Evolutionary conservation across 805 yeast species (phyloP).

Genomic region (Ogataea dorogensis): DNA sequence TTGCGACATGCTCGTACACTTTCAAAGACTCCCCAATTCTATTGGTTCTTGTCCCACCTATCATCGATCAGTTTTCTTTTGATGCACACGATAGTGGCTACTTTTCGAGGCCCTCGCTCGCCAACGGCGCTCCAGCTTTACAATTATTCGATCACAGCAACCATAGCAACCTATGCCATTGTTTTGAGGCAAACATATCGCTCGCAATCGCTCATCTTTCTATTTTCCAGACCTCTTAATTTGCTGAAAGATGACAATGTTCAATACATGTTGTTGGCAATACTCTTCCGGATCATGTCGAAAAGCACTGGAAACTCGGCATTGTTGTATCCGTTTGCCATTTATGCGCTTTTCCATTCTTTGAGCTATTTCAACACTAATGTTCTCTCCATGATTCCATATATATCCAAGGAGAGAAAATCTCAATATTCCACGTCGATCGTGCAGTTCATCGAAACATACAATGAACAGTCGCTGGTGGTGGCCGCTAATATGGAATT

Average conservation of each 20-base stretch:
- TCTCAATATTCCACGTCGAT: slow-evolving; percentile 32
- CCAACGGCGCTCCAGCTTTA: slow-evolving; percentile 37
- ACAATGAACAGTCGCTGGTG: slow-evolving; percentile 42
- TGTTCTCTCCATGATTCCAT: slow-evolving; percentile 52
- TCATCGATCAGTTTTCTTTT: slow-evolving; percentile 44
- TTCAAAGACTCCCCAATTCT: slow-evolving; percentile 54
- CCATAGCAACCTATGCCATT: slow-evolving; percentile 58
- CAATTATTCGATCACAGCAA: slow-evolving; percentile 45
- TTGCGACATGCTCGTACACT: slow-evolving; percentile 15
- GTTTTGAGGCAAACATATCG: slow-evolving; percentile 61
- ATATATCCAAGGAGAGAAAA: slow-evolving; percentile 25
- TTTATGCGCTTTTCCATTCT: slow-evolving; percentile 65
- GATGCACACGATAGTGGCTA: slow-evolving; percentile 40
- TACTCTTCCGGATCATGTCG: slow-evolving; percentile 37
- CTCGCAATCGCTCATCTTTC: slow-evolving; percentile 33
- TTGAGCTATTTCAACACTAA: slow-evolving; percentile 55
- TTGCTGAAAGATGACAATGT: slow-evolving; percentile 55
- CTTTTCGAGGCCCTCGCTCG: slow-evolving; percentile 36
- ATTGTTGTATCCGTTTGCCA: slow-evolving; percentile 55
- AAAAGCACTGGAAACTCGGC: slow-evolving; percentile 31
- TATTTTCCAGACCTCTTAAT: slow-evolving; percentile 29
- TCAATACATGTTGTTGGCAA: slow-evolving; percentile 53
- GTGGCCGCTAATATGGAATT: slow-evolving; percentile 49
- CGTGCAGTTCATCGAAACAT: slow-evolving; percentile 34
- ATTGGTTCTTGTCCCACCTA: slow-evolving; percentile 68